These are phyloP conservation scores for Dichotomocladium elegans DNA, from an alignment of 371 early-diverging fungal species.

Conservation along the genomic window DNA sequence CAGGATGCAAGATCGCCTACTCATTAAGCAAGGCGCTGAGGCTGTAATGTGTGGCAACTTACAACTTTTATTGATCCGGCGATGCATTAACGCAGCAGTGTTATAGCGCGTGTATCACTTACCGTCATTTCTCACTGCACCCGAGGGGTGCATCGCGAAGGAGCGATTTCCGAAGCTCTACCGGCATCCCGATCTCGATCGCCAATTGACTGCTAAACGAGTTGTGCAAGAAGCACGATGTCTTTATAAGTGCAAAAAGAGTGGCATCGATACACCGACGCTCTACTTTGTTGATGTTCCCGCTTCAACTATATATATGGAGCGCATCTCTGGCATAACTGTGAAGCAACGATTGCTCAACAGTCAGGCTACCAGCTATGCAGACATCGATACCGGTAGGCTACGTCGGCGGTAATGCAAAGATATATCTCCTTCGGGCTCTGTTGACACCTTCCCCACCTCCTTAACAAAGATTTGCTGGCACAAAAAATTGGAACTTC, in stretches of 20 bases:
- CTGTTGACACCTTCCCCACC: too few species aligned
- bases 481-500: slow-evolving; percentile 64
- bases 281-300: slow-evolving; percentile 76
- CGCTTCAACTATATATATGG: slow-evolving; percentile 79
- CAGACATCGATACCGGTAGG: slow-evolving; percentile 33
- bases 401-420: not conserved
- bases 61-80: not conserved
- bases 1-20: slow-evolving; percentile 1
- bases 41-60: slow-evolving; percentile 4
- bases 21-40: slow-evolving; percentile 21
- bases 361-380: slow-evolving; percentile 26
- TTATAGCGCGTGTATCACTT: slow-evolving; percentile 21
- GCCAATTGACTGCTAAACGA: slow-evolving; percentile 71
- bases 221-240: slow-evolving; percentile 84
- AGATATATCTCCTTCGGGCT: not conserved
- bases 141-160: slow-evolving; percentile 45
- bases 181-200: slow-evolving; percentile 89
- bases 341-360: slow-evolving; percentile 68
- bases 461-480: slow-evolving; percentile 32
- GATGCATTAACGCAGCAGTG: not conserved
- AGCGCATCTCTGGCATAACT: slow-evolving; percentile 71
- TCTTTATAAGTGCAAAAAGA: slow-evolving; percentile 65
- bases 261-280: slow-evolving; percentile 79
- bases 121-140: slow-evolving; percentile 14
- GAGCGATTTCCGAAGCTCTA: slow-evolving; percentile 89